Base-by-base conservation (phyloP, 257 asterid species). In the Nicotiana tomentosiformis region DNA sequence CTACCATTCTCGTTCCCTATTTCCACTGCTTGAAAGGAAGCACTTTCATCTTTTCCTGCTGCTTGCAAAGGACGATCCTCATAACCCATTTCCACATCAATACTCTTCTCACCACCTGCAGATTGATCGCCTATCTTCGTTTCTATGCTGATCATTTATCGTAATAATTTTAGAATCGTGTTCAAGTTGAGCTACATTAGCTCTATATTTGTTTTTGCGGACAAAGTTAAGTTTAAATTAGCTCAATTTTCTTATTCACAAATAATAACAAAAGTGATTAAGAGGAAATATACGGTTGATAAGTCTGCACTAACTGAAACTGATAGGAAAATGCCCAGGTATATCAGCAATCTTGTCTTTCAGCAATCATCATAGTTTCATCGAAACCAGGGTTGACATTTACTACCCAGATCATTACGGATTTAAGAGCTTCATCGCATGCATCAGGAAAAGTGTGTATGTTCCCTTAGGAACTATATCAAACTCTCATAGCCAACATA, bases 121-220 rank as follows among this genome's bases (percentile, higher is more conserved):
- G 88, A 87, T 66, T 81, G 86, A 80, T 79, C 68, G 8, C 89
- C 88, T 18, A 80, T 66, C 51, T 83, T 88, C 66, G 87, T 85
- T 72, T 89, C 91, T 86, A 67, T 87, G 43, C 98, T 95, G 91
- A 69, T 67, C 58, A 84, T 78, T 66, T 55, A 60, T 66, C 39
- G 23, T 20, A 23, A 43, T 1, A 74, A 30, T 37, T 83, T 18
- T 23, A 53, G 67, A 69, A 81, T 35, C 23, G 15, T 35, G 46
- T 30, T 32, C 29, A 15, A 32, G 10, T 16, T 33, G 39, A 65
- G 39, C 17, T 35, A 12, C 49, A 43, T 43, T 43, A 43, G 49
- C 49, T 43, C 10, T 43, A 43, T 43, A 7, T 7, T 43, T 7
- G 7, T 43, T 43, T 32, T 2, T 32, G 3, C 11, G 49, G 49